Base-by-base conservation (phyloP, 129 eudicot genomes). In the Glebionis coronaria region DNA sequence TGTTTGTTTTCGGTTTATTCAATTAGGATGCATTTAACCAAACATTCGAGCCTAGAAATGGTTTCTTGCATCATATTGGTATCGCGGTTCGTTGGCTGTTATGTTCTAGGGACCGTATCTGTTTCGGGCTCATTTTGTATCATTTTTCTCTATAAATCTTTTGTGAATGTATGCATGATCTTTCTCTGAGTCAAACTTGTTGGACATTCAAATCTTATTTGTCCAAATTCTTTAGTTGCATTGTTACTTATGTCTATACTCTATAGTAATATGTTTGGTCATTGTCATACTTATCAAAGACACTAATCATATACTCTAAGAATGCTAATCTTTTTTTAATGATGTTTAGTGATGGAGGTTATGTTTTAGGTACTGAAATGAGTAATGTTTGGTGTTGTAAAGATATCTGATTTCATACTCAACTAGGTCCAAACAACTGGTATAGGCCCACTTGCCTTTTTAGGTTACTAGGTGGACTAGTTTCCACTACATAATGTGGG, bases 1-100 rank as follows among this genome's bases (percentile, higher is more conserved):
- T 67, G 73, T 66, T 67, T 27, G 54, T 42, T 44, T 68, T 70
- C 47, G 23, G 42, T 73, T 55, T 73, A 42, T 56, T 56, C 40
- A 12, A 27, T 60, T 50, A 35, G 57, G 52, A 57, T 14, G 52
- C 23, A 53, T 59, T 67, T 60, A 5, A 25, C 25, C 52, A 53
- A 53, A 69, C 62, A 67, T 75, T 59, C 35, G 61, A 75, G 56
- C 56, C 69, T 67, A 18, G 60, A 66, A 31, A 6, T n/a, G 23
- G 62, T 59, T 74, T 67, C 67, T 57, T 52, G 70, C 55, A 62
- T 63, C 63, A 23, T 50, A 35, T 61, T 4, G n/a, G 69, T 61
- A 50, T 5, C 10, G 13, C 28, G 15, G 31, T 23, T 31, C 42
- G 70, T 51, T 62, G 61, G 54, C 12, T 61, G 5, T 51, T 15